Percentiles rank a stretch among this genome's conserved stretches.
Evolutionary conservation across 1,139 yeast genomes (phyloP).

Genomic region (Chernovozyma sophiae-reginae): DNA sequence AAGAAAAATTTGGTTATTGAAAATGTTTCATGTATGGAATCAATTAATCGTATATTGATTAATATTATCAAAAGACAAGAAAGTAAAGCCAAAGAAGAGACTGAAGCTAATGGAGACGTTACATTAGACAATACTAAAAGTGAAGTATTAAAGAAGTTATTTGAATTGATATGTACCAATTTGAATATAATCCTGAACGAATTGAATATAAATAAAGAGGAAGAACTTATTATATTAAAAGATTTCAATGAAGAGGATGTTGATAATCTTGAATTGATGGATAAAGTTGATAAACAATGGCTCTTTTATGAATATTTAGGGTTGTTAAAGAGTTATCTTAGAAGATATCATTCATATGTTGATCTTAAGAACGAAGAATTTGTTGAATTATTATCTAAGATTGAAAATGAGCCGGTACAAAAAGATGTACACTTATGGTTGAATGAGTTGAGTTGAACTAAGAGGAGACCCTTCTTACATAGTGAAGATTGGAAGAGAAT

Average conservation of each 20-base stretch:
- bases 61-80: conserved; percentile 9
- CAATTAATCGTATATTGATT: conserved; percentile 34
- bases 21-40: conserved; percentile 47
- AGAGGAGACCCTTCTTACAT: too few species aligned
- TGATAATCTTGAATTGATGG: conserved; percentile 20
- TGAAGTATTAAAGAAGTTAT: conserved; percentile 27
- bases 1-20: conserved; percentile 33
- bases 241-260: conserved; percentile 23
- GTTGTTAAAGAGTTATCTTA: conserved; percentile 36
- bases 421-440: conserved; percentile 31
- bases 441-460: conserved; percentile 14
- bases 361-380: conserved; percentile 21
- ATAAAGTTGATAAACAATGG: conserved; percentile 37
- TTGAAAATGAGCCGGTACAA: conserved; percentile 25
- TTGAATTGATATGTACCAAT: conserved; percentile 32
- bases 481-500: too few species aligned
- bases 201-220: conserved; percentile 23
- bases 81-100: conserved; percentile 2
- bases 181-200: conserved; percentile 26
- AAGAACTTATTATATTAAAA: conserved; percentile 21
- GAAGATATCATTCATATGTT: conserved; percentile 24
- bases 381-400: conserved; percentile 15
- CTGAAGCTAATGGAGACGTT: conserved; percentile 9
- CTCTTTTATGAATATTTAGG: conserved; percentile 42
- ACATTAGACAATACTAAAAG: conserved; percentile 2